These are phyloP conservation scores for Blastobotrys chiropterorum DNA, from an alignment of 805 yeast genomes.

Conservation along the genomic window DNA sequence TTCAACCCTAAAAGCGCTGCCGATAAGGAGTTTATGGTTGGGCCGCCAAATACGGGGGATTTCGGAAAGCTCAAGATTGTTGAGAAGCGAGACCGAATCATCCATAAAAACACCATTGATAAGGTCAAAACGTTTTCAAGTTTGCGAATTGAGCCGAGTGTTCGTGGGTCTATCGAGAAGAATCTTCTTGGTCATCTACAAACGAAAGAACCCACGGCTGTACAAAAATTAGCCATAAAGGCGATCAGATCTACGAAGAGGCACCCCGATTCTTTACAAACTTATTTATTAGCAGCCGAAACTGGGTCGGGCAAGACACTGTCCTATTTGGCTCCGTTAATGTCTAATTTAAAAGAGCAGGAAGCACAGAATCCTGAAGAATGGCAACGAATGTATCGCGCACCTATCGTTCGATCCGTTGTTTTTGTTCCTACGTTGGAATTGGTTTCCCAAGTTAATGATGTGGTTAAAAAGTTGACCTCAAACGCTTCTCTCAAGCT, in stretches of 20 bases:
- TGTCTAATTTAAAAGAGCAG: constrained; percentile 60
- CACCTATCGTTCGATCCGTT: constrained; percentile 56
- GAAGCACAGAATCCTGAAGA: constrained; percentile 36
- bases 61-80: constrained; percentile 27
- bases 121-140: constrained; percentile 62
- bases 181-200: constrained; percentile 37
- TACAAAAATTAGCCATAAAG: constrained; percentile 71
- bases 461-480: constrained; percentile 28
- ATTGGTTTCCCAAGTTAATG: constrained; percentile 71
- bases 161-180: constrained; percentile 52
- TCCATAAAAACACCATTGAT: constrained; percentile 34
- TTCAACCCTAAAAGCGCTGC: not conserved
- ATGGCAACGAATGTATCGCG: constrained; percentile 29
- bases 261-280: constrained; percentile 34
- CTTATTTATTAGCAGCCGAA: constrained; percentile 85
- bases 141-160: constrained; percentile 58
- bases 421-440: constrained; percentile 89
- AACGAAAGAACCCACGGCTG: constrained; percentile 57
- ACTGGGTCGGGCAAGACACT: constrained; percentile 97
- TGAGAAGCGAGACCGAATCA: constrained; percentile 22
- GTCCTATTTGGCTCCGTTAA: constrained; percentile 75
- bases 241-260: constrained; percentile 34
- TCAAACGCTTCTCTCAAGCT: constrained; percentile 7
- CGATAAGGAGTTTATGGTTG: not conserved
- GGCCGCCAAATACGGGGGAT: constrained; percentile 5